Base-by-base conservation (phyloP, 2,329 filamentous ascomycete genomes). In the Arthrobotrys musiformis region DNA sequence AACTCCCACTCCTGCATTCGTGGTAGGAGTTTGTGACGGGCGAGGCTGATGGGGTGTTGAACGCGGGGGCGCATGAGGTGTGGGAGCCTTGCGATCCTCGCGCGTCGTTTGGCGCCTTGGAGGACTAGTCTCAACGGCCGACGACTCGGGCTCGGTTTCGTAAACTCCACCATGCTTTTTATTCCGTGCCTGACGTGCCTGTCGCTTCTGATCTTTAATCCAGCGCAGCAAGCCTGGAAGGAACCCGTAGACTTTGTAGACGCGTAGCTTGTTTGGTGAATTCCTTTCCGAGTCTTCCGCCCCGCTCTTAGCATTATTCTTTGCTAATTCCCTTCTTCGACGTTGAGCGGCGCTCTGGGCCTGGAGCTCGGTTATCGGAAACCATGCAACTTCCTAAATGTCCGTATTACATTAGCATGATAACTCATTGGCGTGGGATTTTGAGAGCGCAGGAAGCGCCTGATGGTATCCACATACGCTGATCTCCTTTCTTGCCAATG, bases 171-270 rank as follows among this genome's bases (percentile, higher is more conserved):
- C 70, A 50, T 50, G 63, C 52, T 61, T 79, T 68, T 68, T 70
- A 30, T 37, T 78, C 37, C 64, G 70, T 67, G 48, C 75, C 22
- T 28, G 72, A 58, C 54, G 73, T 44, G 35, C 70, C 19, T 15
- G 52, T 40, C 44, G 79, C 60, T 63, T 64, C 66, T 66, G 70
- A 6, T 75, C 66, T 33, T 78, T 86, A 54, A 98, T 93, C 94
- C 94, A 98, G 83, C 93, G 93, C 84, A 93, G 94, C 58, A 99
- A 84, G 4, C 90, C 92, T 0, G 90, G 90, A 67, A 98, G 86
- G 82, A 99, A 99, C 0, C 94, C 94, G 0, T 93, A 93, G 17
- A 99, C 95, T 93, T 98, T 97, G 84, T 97, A 99, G 83, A 97
- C 98, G 82, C 94, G 97, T 83, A 92, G 93, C 44, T 90, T 90